A percentile compares a stretch with the other conserved stretches of the same genome.
These are phyloP conservation scores for Albugo laibachii DNA, from an alignment of 352 stramenopile species.

Conservation along the genomic window DNA sequence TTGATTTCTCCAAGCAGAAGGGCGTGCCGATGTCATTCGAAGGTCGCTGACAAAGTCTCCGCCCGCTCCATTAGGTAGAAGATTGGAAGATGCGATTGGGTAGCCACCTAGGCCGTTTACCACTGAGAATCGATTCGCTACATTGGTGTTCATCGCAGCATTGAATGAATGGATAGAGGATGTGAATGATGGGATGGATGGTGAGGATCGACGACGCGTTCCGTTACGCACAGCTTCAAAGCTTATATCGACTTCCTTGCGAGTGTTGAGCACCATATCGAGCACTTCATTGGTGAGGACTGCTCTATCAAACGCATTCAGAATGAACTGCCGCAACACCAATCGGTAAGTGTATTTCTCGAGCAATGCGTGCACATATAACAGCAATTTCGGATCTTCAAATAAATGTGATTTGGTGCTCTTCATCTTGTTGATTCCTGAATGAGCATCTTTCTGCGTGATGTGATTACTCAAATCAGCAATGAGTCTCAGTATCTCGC, in stretches of 20 bases:
- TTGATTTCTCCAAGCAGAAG: conserved; percentile 12
- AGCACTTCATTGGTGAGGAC: conserved; percentile 56
- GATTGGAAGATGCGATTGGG: conserved; percentile 4
- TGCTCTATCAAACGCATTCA: conserved; percentile 66
- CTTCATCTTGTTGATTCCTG: conserved; percentile 66
- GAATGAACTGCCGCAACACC: conserved; percentile 68
- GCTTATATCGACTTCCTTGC: conserved; percentile 20
- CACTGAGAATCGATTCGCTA: conserved; percentile 16
- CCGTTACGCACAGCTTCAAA: conserved; percentile 24
- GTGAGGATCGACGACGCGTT: conserved; percentile 50
- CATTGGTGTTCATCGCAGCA: conserved; percentile 44
- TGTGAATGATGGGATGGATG: conserved; percentile 77
- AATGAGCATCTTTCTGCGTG: conserved; percentile 75
- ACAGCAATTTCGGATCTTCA: conserved; percentile 59
- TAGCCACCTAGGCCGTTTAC: conserved; percentile 11
- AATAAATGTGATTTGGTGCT: conserved; percentile 50
- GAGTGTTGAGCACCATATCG: conserved; percentile 30
- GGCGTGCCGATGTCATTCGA: conserved; percentile 37
- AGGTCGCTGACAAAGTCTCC: conserved; percentile 5
- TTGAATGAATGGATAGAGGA: conserved; percentile 67
- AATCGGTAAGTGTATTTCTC: conserved; percentile 74
- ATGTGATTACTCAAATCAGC: conserved; percentile 79
- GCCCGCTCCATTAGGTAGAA: conserved; percentile 1
- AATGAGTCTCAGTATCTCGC: conserved; percentile 53
- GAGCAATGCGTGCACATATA: conserved; percentile 65